These are phyloP conservation scores for Heracleum sosnowskyi DNA, from an alignment of 129 eudicot species.

Conservation along the genomic window DNA sequence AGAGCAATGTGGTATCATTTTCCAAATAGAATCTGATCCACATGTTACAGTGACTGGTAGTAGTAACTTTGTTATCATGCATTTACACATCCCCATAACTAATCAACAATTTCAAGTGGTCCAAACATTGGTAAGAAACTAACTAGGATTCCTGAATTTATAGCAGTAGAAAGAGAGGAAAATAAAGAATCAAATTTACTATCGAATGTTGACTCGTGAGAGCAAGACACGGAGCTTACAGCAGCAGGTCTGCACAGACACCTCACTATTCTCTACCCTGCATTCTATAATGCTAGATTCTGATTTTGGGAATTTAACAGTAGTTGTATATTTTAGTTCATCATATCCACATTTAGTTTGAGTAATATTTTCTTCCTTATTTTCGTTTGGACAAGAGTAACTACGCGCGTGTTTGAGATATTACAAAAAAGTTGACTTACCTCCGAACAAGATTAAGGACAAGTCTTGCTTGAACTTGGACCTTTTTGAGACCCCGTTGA, in stretches of 20 bases:
- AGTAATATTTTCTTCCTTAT: too few species aligned
- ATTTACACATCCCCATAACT: conserved; percentile 10
- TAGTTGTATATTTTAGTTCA: background rate
- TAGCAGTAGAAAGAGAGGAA: background rate
- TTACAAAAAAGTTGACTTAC: too few species aligned
- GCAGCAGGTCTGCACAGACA: background rate
- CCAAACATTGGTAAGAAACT: conserved; percentile 6
- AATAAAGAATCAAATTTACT: conserved; percentile 11
- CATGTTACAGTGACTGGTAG: background rate
- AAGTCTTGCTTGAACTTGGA: too few species aligned
- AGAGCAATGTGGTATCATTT: background rate
- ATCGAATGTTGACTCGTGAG: background rate
- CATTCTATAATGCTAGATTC: background rate
- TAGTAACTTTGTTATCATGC: background rate
- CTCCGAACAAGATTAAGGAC: too few species aligned
- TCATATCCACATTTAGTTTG: too few species aligned
- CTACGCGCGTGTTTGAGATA: too few species aligned
- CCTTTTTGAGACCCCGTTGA: too few species aligned
- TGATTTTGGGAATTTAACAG: background rate
- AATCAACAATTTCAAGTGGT: background rate
- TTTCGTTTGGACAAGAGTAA: too few species aligned
- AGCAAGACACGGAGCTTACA: background rate
- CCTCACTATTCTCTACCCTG: conserved; percentile 7
- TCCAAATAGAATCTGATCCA: conserved; percentile 3
- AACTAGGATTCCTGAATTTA: background rate